A percentile compares a stretch with the other conserved stretches of the same genome.
Conservation (phyloP, 2,329 filamentous ascomycete genomes). For the Ophidiomyces ophidiicola region DNA sequence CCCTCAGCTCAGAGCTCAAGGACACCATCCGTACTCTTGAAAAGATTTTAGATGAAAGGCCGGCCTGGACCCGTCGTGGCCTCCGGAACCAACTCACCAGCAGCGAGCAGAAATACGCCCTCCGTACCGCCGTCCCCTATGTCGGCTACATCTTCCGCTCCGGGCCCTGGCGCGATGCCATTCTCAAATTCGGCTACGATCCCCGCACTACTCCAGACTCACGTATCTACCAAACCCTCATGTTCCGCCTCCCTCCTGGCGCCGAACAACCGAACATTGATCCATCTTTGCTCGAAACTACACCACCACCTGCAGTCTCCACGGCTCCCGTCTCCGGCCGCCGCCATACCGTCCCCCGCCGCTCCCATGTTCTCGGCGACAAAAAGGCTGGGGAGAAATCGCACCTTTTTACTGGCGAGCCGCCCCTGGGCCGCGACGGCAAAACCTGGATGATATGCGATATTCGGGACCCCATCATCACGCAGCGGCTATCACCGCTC, state of each 20-base stretch:
- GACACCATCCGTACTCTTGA: slow-evolving; percentile 53
- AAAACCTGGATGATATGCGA: slow-evolving; percentile 94
- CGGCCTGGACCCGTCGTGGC: slow-evolving; percentile 76
- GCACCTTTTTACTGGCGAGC: slow-evolving; percentile 74
- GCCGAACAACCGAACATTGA: slow-evolving; percentile 17
- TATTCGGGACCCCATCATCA: slow-evolving; percentile 66
- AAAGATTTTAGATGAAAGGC: slow-evolving; percentile 56
- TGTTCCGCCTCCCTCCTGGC: slow-evolving; percentile 55
- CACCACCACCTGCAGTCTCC: slow-evolving; percentile 1
- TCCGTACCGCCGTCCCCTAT: slow-evolving; percentile 70
- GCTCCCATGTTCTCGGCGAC: slow-evolving; percentile 10
- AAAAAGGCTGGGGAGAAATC: slow-evolving; percentile 15
- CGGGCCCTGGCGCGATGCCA: slow-evolving; percentile 80
- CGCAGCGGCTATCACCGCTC: slow-evolving; percentile 51
- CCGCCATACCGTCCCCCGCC: slow-evolving; percentile 19
- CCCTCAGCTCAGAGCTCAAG: slow-evolving; percentile 46
- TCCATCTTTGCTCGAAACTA: slow-evolving; percentile 1
- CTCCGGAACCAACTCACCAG: slow-evolving; percentile 57
- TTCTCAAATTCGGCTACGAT: slow-evolving; percentile 76
- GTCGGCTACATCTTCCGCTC: slow-evolving; percentile 85
- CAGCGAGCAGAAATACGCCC: slow-evolving; percentile 38
- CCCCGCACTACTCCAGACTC: slow-evolving; percentile 65
- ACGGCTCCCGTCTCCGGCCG: slow-evolving; percentile 18
- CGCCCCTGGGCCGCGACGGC: slow-evolving; percentile 58
- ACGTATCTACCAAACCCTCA: slow-evolving; percentile 75